phyloP scores from a whole-genome alignment of 1,284 basidiomycete species.

The Peniophora sp. region DNA sequence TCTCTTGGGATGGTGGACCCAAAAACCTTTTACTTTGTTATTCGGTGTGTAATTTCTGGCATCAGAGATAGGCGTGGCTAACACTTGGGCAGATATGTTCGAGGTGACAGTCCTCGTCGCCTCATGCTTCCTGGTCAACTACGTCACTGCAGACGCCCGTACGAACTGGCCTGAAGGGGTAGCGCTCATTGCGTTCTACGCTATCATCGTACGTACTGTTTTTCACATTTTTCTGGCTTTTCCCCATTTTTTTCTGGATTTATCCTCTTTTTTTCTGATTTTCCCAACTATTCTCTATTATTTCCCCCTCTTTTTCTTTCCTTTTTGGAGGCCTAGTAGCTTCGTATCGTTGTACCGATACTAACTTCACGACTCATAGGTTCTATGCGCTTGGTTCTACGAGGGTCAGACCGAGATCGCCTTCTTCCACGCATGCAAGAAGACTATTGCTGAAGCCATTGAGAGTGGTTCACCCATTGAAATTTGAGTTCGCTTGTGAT shows the following conservation, averaged over 20 bases:
- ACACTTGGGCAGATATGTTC: slow-evolving; percentile 31
- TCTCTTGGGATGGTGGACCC: slow-evolving; percentile 51
- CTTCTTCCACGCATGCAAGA: slow-evolving; percentile 23
- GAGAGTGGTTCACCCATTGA: background rate
- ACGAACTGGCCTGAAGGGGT: slow-evolving; percentile 57
- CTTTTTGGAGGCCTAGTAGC: too few relatives aligned
- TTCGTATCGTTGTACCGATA: too few relatives aligned
- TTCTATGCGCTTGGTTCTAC: slow-evolving; percentile 50
- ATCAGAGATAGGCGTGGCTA: background rate
- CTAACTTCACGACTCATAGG: too few relatives aligned
- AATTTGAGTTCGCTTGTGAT: too few relatives aligned
- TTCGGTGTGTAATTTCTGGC: slow-evolving; percentile 26
- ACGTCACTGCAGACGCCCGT: slow-evolving; percentile 61
- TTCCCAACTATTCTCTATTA: too few relatives aligned
- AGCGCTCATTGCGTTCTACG: slow-evolving; percentile 54
- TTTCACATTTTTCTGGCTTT: too few relatives aligned
- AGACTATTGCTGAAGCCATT: background rate
- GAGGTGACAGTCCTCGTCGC: slow-evolving; percentile 54
- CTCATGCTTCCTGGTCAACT: slow-evolving; percentile 63
- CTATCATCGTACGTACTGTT: slow-evolving; percentile 36
- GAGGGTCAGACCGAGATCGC: slow-evolving; percentile 35
- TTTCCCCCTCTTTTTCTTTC: too few relatives aligned
- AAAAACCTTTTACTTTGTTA: slow-evolving; percentile 43
- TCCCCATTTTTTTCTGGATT: background rate
- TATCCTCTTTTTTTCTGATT: background rate